A percentile compares a stretch with the other conserved stretches of the same genome.
Conservation (phyloP, 257 asterid genomes). For the Nicotiana tomentosiformis region DNA sequence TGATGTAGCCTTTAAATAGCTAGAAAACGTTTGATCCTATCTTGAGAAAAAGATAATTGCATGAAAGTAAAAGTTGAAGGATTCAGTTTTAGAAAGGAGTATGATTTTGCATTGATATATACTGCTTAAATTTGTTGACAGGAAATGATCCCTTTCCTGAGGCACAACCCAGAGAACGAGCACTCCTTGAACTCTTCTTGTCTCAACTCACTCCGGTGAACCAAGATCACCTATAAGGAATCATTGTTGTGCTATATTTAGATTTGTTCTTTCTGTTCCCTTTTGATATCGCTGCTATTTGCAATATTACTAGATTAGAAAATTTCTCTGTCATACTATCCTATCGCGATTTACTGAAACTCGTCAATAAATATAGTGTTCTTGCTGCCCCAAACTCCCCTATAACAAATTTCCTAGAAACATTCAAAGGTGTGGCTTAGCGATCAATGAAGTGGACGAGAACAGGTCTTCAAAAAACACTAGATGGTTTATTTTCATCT, state of each 20-base stretch:
- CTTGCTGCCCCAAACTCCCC: neutral
- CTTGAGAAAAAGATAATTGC: too few species aligned
- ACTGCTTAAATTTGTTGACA: conserved; percentile 4
- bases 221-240: conserved; percentile 31
- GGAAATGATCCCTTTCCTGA: conserved; percentile 46
- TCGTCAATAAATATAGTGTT: neutral
- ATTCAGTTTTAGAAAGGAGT: neutral
- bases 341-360: neutral
- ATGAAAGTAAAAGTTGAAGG: neutral
- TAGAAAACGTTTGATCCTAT: too few species aligned
- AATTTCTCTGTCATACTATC: neutral
- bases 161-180: conserved; percentile 60
- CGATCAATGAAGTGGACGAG: too few species aligned
- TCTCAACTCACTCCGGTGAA: conserved; percentile 58
- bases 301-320: neutral
- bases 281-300: neutral
- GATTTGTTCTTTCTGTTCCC: neutral
- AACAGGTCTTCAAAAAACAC: too few species aligned
- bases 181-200: conserved; percentile 54
- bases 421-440: too few species aligned
- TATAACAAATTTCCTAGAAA: neutral
- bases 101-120: neutral
- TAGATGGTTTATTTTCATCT: too few species aligned
- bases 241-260: neutral
- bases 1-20: too few species aligned